Conservation (phyloP, 306 rosid species). For the Medicago ruthenica region DNA sequence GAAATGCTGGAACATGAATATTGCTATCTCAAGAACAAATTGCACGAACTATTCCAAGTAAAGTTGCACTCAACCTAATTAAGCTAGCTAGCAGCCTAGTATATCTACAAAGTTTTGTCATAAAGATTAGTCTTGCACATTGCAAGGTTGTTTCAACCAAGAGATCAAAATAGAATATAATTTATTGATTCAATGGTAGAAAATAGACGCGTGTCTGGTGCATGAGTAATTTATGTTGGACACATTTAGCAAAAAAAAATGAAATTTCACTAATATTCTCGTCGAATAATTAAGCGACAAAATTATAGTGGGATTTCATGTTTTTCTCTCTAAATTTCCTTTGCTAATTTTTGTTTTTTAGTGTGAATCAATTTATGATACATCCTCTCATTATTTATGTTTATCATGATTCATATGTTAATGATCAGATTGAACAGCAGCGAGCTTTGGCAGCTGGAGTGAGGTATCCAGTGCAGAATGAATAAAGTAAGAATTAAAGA, state of each 20-base stretch:
- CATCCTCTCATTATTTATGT: neutral
- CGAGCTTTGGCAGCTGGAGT: constrained; percentile 82
- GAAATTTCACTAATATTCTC: too few species aligned
- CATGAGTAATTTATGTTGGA: too few species aligned
- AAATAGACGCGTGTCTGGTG: too few species aligned
- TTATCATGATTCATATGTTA: neutral
- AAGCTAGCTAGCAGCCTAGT: neutral
- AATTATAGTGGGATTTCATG: too few species aligned
- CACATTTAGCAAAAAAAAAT: too few species aligned
- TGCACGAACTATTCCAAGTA: constrained; percentile 94
- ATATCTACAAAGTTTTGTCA: neutral
- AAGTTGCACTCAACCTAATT: neutral
- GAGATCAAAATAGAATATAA: too few species aligned
- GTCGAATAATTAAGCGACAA: too few species aligned
- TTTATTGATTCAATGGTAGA: too few species aligned
- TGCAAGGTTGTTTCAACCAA: too few species aligned
- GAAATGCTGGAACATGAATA: constrained; percentile 91
- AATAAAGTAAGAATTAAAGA: constrained; percentile 30
- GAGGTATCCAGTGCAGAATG: constrained; percentile 76
- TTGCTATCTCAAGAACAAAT: constrained; percentile 90
- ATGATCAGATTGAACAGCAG: constrained; percentile 83
- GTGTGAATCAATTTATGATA: neutral
- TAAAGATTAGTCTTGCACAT: too few species aligned
- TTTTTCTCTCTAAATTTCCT: too few species aligned
- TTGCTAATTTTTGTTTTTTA: too few species aligned